phyloP scores from a whole-genome alignment of 176 grass and related monocot genomes.

The Pontederia paniculata region DNA sequence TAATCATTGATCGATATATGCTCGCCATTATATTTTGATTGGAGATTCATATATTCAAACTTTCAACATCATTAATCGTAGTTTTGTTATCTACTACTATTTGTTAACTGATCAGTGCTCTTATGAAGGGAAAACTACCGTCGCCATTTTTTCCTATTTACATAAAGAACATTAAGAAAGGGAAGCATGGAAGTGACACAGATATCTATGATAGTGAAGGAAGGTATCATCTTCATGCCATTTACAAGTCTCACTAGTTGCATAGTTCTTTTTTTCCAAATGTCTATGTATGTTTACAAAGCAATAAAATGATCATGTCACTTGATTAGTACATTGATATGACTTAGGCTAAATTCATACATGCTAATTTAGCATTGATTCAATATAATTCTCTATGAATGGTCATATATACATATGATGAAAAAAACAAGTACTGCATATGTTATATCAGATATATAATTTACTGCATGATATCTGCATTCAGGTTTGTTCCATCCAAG shows the following conservation, averaged over 20 bases:
- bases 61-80: neutral
- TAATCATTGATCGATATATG: too few species aligned
- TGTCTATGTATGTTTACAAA: neutral
- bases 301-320: neutral
- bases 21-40: neutral
- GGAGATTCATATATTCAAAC: too few species aligned
- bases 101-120: too few species aligned
- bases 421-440: too few species aligned
- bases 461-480: neutral
- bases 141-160: conserved; percentile 39
- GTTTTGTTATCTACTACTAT: neutral
- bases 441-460: neutral
- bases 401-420: neutral
- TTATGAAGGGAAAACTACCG: conserved; percentile 38
- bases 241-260: too few species aligned
- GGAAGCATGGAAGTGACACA: conserved; percentile 68
- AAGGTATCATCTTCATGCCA: conserved; percentile 32
- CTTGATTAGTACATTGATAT: neutral
- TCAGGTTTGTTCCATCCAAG: conserved; percentile 58
- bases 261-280: too few species aligned
- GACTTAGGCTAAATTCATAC: too few species aligned
- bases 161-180: conserved; percentile 71
- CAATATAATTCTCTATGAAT: neutral
- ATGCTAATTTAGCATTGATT: too few species aligned
- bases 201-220: conserved; percentile 52